Percentiles rank a stretch among this genome's conserved stretches.
Evolutionary conservation across 352 stramenopile genomes (phyloP).

Genomic region (Pythium sp.): DNA sequence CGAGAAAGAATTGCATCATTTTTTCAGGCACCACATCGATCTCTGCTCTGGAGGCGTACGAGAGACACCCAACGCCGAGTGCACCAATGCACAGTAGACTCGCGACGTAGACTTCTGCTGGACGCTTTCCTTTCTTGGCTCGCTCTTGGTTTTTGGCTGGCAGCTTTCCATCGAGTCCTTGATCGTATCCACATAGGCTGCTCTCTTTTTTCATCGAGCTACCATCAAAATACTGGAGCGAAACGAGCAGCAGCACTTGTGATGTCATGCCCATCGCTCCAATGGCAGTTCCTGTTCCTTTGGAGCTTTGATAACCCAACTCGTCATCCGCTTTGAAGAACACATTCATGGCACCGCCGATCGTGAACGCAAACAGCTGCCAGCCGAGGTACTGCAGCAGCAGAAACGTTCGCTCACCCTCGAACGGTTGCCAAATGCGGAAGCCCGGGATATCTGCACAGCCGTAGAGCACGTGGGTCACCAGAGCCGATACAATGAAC

Average conservation of each 20-base stretch:
- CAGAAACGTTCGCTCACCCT: conserved; percentile 47
- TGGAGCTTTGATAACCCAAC: conserved; percentile 10
- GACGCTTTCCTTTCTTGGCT: conserved; percentile 1
- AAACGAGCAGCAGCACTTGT: conserved; percentile 44
- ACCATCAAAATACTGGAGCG: conserved; percentile 42
- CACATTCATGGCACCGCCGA: conserved; percentile 37
- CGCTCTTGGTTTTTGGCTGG: neutral
- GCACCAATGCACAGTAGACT: conserved; percentile 29
- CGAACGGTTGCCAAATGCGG: conserved; percentile 52
- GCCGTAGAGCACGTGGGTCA: conserved; percentile 55
- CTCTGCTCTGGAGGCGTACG: conserved; percentile 18
- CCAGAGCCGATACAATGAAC: conserved; percentile 40
- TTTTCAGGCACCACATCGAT: conserved; percentile 3
- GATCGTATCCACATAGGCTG: neutral
- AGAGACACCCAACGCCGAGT: conserved; percentile 23
- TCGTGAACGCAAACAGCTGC: conserved; percentile 49
- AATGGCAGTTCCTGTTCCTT: conserved; percentile 31
- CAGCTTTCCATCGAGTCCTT: neutral
- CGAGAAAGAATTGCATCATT: conserved; percentile 14
- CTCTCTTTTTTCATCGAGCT: neutral
- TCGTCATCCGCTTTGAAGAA: conserved; percentile 24
- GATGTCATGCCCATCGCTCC: conserved; percentile 47
- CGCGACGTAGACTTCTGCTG: conserved; percentile 36
- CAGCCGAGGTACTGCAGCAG: conserved; percentile 62
- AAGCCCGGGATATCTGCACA: conserved; percentile 47